Base-by-base conservation (phyloP, 768 basidiomycete genomes). In the Xerocomellus intermedius region DNA sequence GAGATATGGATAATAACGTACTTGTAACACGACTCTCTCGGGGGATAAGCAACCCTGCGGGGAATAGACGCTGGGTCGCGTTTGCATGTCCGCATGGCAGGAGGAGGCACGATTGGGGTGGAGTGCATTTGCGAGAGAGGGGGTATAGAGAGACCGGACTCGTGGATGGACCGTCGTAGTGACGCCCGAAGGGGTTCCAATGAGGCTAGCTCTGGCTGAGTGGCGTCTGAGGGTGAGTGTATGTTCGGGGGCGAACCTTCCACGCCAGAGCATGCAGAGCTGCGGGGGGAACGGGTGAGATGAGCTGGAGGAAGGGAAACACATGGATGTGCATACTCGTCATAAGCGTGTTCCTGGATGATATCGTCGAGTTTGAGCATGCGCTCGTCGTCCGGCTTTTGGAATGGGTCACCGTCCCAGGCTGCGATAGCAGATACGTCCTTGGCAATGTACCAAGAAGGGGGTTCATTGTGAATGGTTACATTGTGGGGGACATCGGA, bases 11-110 rank as follows among this genome's bases (percentile, higher is more conserved):
- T 48, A 49, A 61, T 43, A 45, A 77, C 84, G 42, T 55, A 91
- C 89, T 87, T 89, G 72, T 82, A 82, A 63, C 89, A 91, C 4
- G 85, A 80, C 54, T 89, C 89, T 67, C 83, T 87, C 2, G 86
- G 76, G 24, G 88, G 89, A 70, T 77, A 79, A 16, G 89, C 80
- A n/a, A 90, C 82, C 33, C 78, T 81, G 47, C 82, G 83, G 44
- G 80, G 76, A 22, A 78, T 65, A 14, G 74, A 67, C 2, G 78
- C 73, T 14, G 74, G 76, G 51, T 85, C 81, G 24, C 73, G 74
- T 61, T 81, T 86, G 56, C 84, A 83, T 32, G 81, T 76, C 24
- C 82, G 73, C 19, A 82, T 69, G 5, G 81, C 77, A 42, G 87
- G 87, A 45, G 89, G 87, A 41, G 88, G 87, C 17, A 87, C 76